phyloP scores from a whole-genome alignment of 2,329 filamentous ascomycete genomes.

The Fusarium pseudonygamai region DNA sequence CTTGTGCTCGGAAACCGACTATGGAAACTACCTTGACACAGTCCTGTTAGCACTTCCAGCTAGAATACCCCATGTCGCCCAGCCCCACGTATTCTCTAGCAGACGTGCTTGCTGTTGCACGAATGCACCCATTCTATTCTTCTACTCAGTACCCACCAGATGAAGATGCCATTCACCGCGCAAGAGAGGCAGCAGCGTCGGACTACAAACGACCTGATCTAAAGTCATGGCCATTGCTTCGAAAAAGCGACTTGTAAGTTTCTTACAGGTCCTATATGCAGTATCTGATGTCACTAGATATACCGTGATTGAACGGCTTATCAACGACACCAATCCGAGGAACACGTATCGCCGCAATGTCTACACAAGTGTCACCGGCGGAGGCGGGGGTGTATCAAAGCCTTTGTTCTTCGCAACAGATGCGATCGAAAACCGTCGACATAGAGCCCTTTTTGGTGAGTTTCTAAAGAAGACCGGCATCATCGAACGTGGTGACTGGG shows the following conservation, averaged over 20 bases:
- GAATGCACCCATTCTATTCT: constrained; percentile 50
- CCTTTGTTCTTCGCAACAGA: constrained; percentile 54
- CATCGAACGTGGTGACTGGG: constrained; percentile 50
- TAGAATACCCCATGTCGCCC: background rate
- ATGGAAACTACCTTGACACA: background rate
- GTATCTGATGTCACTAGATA: constrained; percentile 44
- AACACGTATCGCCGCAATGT: constrained; percentile 51
- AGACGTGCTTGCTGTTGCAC: constrained; percentile 48
- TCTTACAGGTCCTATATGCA: rapidly evolving
- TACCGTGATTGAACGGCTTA: constrained; percentile 46
- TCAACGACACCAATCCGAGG: constrained; percentile 43
- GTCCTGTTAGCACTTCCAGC: rapidly evolving
- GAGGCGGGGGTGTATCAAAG: constrained; percentile 43
- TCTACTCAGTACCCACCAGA: constrained; percentile 46
- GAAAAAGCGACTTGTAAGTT: constrained; percentile 40
- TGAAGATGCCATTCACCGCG: background rate
- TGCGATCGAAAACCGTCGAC: constrained; percentile 52
- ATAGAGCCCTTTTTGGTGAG: constrained; percentile 48
- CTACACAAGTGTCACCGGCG: constrained; percentile 55
- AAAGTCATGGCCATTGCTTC: constrained; percentile 25
- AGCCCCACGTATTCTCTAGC: constrained; percentile 31
- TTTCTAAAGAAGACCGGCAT: constrained; percentile 46
- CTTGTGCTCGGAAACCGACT: rapidly evolving
- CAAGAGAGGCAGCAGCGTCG: constrained; percentile 9
- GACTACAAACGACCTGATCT: background rate